Percentiles rank a stretch among this genome's conserved stretches.
These are phyloP conservation scores for Metarhizium brunneum DNA, from an alignment of 2,329 filamentous ascomycete genomes.

Conservation along the genomic window DNA sequence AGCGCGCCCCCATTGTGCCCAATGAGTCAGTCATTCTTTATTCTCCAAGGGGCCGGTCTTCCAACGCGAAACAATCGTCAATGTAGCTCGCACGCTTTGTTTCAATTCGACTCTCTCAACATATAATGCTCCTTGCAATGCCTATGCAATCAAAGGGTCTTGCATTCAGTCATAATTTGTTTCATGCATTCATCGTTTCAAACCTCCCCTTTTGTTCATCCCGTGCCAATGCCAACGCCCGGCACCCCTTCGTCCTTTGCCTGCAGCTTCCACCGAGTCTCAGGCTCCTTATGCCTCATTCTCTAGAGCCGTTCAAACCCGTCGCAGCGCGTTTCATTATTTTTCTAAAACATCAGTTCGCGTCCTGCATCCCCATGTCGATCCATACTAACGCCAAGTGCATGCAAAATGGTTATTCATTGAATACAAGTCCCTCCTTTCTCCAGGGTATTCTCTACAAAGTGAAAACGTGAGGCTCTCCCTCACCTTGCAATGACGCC, in stretches of 20 bases:
- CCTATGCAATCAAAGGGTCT: neutral
- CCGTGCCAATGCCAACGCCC: neutral
- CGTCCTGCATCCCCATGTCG: neutral
- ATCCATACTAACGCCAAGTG: neutral
- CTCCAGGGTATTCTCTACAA: neutral
- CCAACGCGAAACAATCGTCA: too few relatives aligned
- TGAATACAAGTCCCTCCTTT: neutral
- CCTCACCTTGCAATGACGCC: slow-evolving; percentile 18
- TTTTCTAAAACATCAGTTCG: neutral
- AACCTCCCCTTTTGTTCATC: neutral
- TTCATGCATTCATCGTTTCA: slow-evolving; percentile 1
- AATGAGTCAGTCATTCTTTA: too few relatives aligned
- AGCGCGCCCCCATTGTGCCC: too few relatives aligned
- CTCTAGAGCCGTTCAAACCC: neutral
- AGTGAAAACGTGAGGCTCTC: neutral
- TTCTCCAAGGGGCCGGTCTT: too few relatives aligned
- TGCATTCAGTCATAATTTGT: neutral
- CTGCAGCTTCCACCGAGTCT: neutral
- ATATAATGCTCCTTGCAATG: too few relatives aligned
- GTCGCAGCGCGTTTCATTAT: neutral
- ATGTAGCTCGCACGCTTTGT: neutral
- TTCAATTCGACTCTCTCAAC: neutral
- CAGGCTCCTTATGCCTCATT: neutral
- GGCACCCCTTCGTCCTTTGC: neutral
- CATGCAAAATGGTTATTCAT: neutral